These are phyloP conservation scores for Paramecium sonneborni DNA, from an alignment of 73 alveolate genomes.

Conservation along the genomic window DNA sequence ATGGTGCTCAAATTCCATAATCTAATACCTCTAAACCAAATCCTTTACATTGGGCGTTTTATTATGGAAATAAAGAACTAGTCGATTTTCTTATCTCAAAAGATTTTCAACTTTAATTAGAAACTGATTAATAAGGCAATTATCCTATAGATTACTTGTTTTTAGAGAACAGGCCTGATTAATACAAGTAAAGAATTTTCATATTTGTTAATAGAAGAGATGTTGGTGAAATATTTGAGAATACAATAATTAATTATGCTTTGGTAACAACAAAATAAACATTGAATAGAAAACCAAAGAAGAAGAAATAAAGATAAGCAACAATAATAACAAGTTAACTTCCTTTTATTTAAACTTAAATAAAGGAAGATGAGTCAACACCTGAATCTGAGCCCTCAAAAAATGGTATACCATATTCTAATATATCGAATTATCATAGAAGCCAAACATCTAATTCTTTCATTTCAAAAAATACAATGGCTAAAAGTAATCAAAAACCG, in stretches of 20 bases:
- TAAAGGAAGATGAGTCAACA: neutral
- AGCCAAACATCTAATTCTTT: neutral
- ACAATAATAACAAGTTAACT: neutral
- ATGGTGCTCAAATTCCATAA: neutral
- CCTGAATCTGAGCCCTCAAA: conserved; percentile 43
- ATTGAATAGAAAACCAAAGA: neutral
- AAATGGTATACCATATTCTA: neutral
- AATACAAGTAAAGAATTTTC: neutral
- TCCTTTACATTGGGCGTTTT: conserved; percentile 50
- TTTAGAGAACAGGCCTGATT: neutral
- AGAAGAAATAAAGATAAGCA: neutral
- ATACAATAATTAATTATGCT: neutral
- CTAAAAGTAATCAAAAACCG: neutral
- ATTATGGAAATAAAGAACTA: conserved; percentile 30
- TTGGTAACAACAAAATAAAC: neutral
- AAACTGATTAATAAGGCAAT: neutral
- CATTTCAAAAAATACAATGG: neutral
- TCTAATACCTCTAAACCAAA: neutral
- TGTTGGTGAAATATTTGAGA: neutral
- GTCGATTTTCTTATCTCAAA: neutral
- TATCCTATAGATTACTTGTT: conserved; percentile 35
- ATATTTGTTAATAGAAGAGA: neutral
- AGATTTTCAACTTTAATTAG: neutral
- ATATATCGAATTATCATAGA: neutral
- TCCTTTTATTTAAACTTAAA: neutral